Base-by-base conservation (phyloP, 2,329 filamentous ascomycete species). In the Claviceps digitariae region DNA sequence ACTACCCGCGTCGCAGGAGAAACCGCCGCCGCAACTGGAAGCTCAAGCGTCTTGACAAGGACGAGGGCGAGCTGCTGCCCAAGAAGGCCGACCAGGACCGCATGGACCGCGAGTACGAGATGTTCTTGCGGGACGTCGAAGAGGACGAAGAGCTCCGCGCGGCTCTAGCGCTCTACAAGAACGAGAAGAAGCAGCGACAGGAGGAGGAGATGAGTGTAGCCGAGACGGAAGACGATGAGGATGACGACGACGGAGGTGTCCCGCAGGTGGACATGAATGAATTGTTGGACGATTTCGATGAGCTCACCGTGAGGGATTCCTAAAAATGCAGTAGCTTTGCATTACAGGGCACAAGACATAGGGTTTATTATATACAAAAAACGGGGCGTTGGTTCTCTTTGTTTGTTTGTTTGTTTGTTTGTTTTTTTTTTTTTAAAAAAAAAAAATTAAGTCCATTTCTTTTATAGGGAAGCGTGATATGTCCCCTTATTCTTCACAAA, bases 51-150 rank as follows among this genome's bases (percentile, higher is more conserved):
- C 91, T 98, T 87, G 79, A 78, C 59, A 86, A 82, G 71, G 90
- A 97, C 58, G 88, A 96, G 66, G 86, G 86, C 60, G 91, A 96
- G 59, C 77, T 94, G 67, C 72, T 90, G 58, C 87, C 88, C 38
- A 84, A 87, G 74, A 89, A 95, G 72, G 76, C 88, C 55, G 90
- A 97, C 66, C 86, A 91, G 65, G 87, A 90, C 55, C 82, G 83
- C 58, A 82, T 95, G 74, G 90, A 97, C 66, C 81, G 84, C 59
- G 93, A 98, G 70, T 98, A 95, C 71, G 93, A 98, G 74, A 82
- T 90, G 80, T 98, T 98, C 81, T 73, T 98, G 75, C 84, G 86
- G 47, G 93, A 98, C 68, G 88, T 98, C 12, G 94, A 98, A 71
- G 90, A 97, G 66, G 93, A 98, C 67, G 79, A 86, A 51, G 93